Evolutionary conservation across 345 rosid genomes (phyloP).

Genomic region (Aquilaria yunnanensis): DNA sequence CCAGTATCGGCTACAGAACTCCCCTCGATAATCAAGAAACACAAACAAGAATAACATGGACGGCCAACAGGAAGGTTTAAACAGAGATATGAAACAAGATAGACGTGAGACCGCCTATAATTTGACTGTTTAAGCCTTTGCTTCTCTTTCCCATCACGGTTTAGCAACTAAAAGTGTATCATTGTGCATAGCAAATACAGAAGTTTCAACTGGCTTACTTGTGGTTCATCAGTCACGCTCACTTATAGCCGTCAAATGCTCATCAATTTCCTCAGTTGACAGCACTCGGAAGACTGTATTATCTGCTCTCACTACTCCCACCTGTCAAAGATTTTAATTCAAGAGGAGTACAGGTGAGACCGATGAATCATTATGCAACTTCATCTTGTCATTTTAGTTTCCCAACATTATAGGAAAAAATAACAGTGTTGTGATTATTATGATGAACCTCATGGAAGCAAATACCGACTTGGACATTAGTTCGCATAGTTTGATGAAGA

Average conservation of each 20-base stretch:
- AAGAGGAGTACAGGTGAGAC: no score
- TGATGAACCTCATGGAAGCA: no score
- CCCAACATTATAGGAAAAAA: no score
- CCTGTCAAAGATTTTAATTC: slow-evolving; percentile 17
- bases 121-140: not conserved
- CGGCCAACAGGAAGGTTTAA: not conserved
- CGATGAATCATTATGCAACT: no score
- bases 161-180: not conserved
- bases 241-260: slow-evolving; percentile 56
- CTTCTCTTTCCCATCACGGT: not conserved
- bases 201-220: not conserved
- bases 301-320: slow-evolving; percentile 57
- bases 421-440: no score
- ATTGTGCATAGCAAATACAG: not conserved
- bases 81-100: not conserved
- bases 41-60: not conserved
- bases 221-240: slow-evolving; percentile 37
- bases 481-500: no score
- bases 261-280: slow-evolving; percentile 55
- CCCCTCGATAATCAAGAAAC: no score
- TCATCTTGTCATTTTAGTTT: no score
- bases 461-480: no score
- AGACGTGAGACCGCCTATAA: not conserved
- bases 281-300: slow-evolving; percentile 36
- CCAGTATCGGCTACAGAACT: no score